phyloP scores from a whole-genome alignment of 805 yeast species.

The Suhomyces pyralidae region DNA sequence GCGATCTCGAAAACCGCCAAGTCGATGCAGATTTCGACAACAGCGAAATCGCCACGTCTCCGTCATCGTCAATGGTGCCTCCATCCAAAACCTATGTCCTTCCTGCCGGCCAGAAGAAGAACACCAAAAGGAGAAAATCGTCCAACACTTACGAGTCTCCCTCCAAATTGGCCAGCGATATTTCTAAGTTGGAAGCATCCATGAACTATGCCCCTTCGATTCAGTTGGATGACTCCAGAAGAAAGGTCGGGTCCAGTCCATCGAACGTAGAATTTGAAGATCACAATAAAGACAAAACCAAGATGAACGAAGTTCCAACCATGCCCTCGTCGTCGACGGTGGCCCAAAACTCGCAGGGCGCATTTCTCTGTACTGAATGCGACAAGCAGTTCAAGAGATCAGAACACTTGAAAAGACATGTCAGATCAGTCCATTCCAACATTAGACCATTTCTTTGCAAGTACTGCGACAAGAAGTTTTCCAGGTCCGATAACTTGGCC shows the following conservation, averaged over 20 bases:
- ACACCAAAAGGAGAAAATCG: slow-evolving; percentile 9
- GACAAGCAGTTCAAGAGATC: slow-evolving; percentile 42
- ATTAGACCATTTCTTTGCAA: slow-evolving; percentile 45
- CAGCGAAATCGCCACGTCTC: not conserved
- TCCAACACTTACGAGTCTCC: slow-evolving; percentile 4
- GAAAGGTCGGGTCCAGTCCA: not conserved
- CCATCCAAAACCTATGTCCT: not conserved
- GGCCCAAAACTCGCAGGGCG: slow-evolving; percentile 11
- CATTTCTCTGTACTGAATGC: slow-evolving; percentile 42
- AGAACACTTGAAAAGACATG: slow-evolving; percentile 43
- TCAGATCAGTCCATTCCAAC: slow-evolving; percentile 43
- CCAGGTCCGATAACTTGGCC: slow-evolving; percentile 42
- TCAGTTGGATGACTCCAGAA: not conserved
- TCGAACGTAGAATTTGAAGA: not conserved
- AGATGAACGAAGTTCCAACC: not conserved
- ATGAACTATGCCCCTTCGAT: not conserved
- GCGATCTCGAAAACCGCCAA: not conserved
- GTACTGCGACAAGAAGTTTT: slow-evolving; percentile 43
- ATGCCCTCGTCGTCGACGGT: slow-evolving; percentile 1
- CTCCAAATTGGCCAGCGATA: not conserved
- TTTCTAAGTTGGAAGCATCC: not conserved
- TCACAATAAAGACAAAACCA: slow-evolving; percentile 5
- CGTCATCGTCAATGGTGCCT: not conserved
- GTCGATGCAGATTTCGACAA: slow-evolving; percentile 2
- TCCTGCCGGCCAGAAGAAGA: slow-evolving; percentile 8